These are phyloP conservation scores for Penicillium flavigenum DNA, from an alignment of 495 filamentous ascomycete genomes.

Conservation along the genomic window DNA sequence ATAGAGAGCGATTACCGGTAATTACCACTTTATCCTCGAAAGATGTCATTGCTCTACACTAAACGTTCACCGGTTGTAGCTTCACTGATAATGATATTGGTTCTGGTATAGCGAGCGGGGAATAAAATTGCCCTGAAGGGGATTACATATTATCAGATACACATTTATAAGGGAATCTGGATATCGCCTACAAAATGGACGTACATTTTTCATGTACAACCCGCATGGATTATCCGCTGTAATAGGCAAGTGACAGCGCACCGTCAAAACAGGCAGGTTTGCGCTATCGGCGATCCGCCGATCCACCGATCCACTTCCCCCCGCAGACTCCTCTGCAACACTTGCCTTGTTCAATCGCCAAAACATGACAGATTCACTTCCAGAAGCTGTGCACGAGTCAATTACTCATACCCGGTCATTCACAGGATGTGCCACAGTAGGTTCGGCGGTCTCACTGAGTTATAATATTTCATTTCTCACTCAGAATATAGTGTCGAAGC, in stretches of 20 bases:
- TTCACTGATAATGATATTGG: too few relatives aligned
- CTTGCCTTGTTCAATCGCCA: constrained; percentile 1
- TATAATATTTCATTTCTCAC: background rate
- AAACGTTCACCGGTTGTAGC: background rate
- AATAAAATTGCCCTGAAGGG: background rate
- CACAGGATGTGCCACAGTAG: constrained; percentile 22
- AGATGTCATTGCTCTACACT: constrained; percentile 7
- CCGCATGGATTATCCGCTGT: background rate
- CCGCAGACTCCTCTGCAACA: constrained; percentile 6
- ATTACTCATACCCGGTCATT: constrained; percentile 18
- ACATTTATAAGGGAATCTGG: background rate
- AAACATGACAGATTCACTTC: background rate
- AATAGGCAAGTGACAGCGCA: constrained; percentile 12
- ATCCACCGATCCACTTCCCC: constrained; percentile 8
- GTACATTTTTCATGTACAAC: background rate
- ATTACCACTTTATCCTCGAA: constrained; percentile 23
- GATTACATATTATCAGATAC: background rate
- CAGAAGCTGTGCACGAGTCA: constrained; percentile 5
- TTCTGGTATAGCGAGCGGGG: too few relatives aligned
- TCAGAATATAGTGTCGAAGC: constrained; percentile 20
- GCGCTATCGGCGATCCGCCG: constrained; percentile 18
- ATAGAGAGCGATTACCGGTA: background rate
- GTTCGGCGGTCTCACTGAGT: background rate
- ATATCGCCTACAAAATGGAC: background rate
- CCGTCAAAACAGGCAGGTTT: constrained; percentile 17